phyloP scores from a whole-genome alignment of 495 filamentous ascomycete genomes.

The Melanomma pulvis-pyrius region DNA sequence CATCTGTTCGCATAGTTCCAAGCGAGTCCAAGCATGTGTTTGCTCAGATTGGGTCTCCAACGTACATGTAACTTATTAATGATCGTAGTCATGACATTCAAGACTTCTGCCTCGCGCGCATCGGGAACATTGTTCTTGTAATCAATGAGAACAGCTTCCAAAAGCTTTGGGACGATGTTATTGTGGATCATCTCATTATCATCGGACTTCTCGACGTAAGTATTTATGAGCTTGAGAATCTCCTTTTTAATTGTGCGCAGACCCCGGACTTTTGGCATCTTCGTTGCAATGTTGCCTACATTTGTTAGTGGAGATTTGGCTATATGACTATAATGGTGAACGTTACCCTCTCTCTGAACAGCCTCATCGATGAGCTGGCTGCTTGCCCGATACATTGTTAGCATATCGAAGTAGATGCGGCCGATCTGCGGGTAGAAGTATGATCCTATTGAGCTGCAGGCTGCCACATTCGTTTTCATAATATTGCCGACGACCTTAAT shows the following conservation, averaged over 20 bases:
- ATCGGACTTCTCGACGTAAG: conserved; percentile 96
- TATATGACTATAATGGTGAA: background rate
- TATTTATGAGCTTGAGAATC: conserved; percentile 97
- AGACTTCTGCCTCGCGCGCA: conserved; percentile 92
- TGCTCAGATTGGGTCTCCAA: conserved; percentile 53
- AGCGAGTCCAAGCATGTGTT: conserved; percentile 45
- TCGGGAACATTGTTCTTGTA: conserved; percentile 97
- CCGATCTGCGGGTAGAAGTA: conserved; percentile 99
- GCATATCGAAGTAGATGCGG: conserved; percentile 96
- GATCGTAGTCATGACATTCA: conserved; percentile 97
- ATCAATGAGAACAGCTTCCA: conserved; percentile 91
- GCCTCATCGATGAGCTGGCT: conserved; percentile 92
- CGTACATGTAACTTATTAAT: conserved; percentile 93
- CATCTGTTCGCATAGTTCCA: conserved; percentile 7
- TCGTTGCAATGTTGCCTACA: conserved; percentile 86
- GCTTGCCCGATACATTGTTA: conserved; percentile 97
- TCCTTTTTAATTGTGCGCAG: conserved; percentile 99
- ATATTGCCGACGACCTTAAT: conserved; percentile 99
- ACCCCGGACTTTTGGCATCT: conserved; percentile 93
- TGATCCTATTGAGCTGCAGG: conserved; percentile 89
- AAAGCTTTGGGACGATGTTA: conserved; percentile 93
- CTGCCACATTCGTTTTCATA: conserved; percentile 99
- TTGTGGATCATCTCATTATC: conserved; percentile 88
- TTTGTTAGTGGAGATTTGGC: background rate
- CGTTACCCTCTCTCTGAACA: conserved; percentile 79